Evolutionary conservation across 208 protist genomes (phyloP), one percentile per base, ranked within the genome.

Genomic region (Acanthamoeba healyi): DNA sequence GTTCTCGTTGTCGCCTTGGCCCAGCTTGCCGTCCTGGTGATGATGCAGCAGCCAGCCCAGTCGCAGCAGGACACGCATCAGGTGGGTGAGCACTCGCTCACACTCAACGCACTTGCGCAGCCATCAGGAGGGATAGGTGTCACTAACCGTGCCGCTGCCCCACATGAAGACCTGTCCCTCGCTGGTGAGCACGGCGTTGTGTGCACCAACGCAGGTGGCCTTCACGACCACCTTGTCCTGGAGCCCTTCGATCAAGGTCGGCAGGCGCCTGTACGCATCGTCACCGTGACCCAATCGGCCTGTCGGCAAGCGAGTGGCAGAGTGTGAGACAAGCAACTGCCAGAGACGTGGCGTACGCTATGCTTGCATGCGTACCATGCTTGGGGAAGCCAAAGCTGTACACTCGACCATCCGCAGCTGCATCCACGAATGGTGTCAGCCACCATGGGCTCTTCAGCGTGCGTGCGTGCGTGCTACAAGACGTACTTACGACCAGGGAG

Each of bases 361-460:
- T n/a, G 36, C 34, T 79, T 1, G 36, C 58, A 67, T 67, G 58
- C 22, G 44, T 91, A 91, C 84, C 84, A 24, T 91, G 61, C n/a
- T 91, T 91, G 34, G 84, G 84, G 29, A 91, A 91, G 4, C 84
- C 84, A 91, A 91, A 91, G 84, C 56, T 74, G 51, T 70, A 91
- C 84, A 91, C 84, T 12, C 10, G 14, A 4, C 84, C 84, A 2
- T 65, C 34, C 0, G 84, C 42, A 26, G 81, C 81, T 88, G 44
- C 36, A 61, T 29, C 17, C 12, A 40, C 1, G 26, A 34, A 36
- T 9, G 4, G 12, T n/a, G 0, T n/a, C 9, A 82, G 29, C 6
- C 36, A 88, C 24, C 36, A 79, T n/a, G n/a, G n/a, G n/a, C n/a
- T n/a, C n/a, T n/a, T n/a, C n/a, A n/a, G n/a, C 17, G 2, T 36